These are phyloP conservation scores for Verticillium isaacii DNA, from an alignment of 2,329 filamentous ascomycete species.

Conservation along the genomic window DNA sequence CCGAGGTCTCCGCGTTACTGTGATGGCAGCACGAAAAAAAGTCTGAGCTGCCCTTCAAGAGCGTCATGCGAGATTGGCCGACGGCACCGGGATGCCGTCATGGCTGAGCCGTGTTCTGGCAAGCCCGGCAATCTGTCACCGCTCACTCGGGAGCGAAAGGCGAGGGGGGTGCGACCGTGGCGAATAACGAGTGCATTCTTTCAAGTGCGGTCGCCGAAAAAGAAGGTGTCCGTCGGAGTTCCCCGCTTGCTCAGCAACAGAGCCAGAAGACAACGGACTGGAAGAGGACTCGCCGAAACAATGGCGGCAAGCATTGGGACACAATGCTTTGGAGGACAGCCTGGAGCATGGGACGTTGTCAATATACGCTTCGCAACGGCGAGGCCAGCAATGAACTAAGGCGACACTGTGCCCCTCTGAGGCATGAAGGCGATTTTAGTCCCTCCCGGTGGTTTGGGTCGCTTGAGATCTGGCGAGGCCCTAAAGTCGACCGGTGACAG, in stretches of 20 bases:
- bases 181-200: not conserved
- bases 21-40: not conserved
- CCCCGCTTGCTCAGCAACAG: not conserved
- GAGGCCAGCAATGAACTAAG: slow-evolving; percentile 6
- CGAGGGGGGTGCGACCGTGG: not conserved
- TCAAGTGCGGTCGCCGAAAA: not conserved
- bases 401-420: slow-evolving; percentile 13
- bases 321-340: not conserved
- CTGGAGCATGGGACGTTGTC: not conserved
- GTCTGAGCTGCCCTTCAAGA: not conserved
- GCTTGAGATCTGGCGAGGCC: slow-evolving; percentile 15
- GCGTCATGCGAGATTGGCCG: not conserved
- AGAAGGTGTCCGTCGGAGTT: not conserved
- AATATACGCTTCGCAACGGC: not conserved
- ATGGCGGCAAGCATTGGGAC: not conserved
- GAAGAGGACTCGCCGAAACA: not conserved
- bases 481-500: slow-evolving; percentile 12
- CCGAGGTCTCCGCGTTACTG: not conserved
- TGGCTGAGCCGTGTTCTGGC: not conserved
- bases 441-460: slow-evolving; percentile 13
- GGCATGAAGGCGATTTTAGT: slow-evolving; percentile 14
- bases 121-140: not conserved
- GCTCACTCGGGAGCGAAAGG: not conserved
- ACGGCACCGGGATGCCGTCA: not conserved
- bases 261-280: not conserved